Evolutionary conservation across 2,329 filamentous ascomycete species (phyloP).

Genomic region (Cladosporium cucumerinum): DNA sequence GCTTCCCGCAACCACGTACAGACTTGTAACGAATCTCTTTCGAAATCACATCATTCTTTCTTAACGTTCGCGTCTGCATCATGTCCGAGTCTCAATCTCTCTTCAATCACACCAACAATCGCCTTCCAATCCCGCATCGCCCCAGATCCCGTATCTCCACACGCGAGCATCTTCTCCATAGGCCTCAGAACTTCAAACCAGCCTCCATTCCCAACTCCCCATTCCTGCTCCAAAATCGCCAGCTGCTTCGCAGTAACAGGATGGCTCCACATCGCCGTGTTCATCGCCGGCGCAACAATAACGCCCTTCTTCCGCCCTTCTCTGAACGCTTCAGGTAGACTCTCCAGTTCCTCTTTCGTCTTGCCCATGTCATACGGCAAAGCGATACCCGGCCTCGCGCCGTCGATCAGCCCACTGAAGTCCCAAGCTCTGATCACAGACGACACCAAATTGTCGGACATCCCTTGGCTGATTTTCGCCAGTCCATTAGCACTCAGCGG

Average conservation of each 20-base stretch:
- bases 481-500: conserved; percentile 81
- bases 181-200: conserved; percentile 71
- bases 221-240: conserved; percentile 66
- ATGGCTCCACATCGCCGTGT: conserved; percentile 85
- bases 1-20: not conserved
- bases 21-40: not conserved
- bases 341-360: conserved; percentile 4
- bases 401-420: conserved; percentile 59
- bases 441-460: conserved; percentile 71
- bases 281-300: conserved; percentile 79
- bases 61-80: not conserved
- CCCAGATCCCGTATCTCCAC: conserved; percentile 77
- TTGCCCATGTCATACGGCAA: conserved; percentile 20
- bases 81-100: conserved; percentile 29
- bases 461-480: conserved; percentile 76
- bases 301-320: conserved; percentile 59
- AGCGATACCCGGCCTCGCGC: conserved; percentile 24
- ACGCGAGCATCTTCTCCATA: conserved; percentile 74
- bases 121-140: conserved; percentile 80
- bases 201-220: conserved; percentile 53
- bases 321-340: conserved; percentile 19
- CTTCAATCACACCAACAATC: conserved; percentile 65
- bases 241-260: conserved; percentile 75
- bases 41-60: not conserved
- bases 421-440: conserved; percentile 88